Base-by-base conservation (phyloP, 805 yeast species). In the Metschnikowia henanensis region DNA sequence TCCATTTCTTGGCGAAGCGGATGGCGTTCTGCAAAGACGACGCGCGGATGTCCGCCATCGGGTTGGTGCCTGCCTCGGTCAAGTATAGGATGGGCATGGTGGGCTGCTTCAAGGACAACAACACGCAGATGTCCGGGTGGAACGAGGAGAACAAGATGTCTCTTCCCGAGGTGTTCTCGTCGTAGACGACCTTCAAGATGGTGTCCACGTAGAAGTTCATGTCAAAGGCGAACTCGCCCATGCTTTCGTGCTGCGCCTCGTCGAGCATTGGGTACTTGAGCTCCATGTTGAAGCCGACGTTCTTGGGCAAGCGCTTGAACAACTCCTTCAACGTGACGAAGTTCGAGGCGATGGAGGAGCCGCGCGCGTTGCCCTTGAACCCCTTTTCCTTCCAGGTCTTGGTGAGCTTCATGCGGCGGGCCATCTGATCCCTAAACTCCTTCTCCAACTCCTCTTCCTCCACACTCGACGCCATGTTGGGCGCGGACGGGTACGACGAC, bases 181-280 rank as follows among this genome's bases (percentile, higher is more conserved):
- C 75, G 59, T 85, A 91, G 13, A 92, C 92, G 21, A 75, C 76
- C 53, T 84, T 73, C 52, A 92, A 73, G 15, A 92, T 87, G 0
- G 95, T 87, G 62, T 92, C 97, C 28, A 89, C 87, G 82, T 90
- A 92, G 53, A 75, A 76, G 62, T 92, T 92, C 70, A 90, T 72
- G 54, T 91, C 96, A 45, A 85, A 77, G 2, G 85, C 88, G 49
- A 87, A 72, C 51, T 84, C 85, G 15, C 95, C 96, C 80, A 91
- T 84, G 47, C 84, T 89, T 59, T 92, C 97, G 2, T 74, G 75
- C 61, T 90, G 86, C 0, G 95, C 91, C 66, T 92, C 98, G 61
- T 89, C 95, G 39, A 89, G 74, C 94, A 92, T 87, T 2, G 98
- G 98, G 60, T 90, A 92, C 61, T 92, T 90, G 65, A 94, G 83